Evolutionary conservation across 73 alveolate species (phyloP).

Genomic region (Breviolum minutum): DNA sequence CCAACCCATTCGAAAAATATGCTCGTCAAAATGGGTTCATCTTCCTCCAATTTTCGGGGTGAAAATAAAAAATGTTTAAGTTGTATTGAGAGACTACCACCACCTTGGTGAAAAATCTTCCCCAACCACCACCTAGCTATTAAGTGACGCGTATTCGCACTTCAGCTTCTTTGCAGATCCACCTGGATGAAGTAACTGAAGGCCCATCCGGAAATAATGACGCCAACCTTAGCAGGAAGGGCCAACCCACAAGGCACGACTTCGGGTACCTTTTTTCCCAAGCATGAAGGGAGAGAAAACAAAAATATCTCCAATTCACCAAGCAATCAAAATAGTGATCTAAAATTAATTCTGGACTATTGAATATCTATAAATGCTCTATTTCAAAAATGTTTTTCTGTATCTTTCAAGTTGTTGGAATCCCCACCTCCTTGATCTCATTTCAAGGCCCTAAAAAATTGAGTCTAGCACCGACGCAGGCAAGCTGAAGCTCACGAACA

Average conservation of each 20-base stretch:
- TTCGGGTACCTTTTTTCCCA: not conserved
- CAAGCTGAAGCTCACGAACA: constrained; percentile 33
- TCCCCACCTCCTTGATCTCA: not conserved
- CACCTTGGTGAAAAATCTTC: too few relatives aligned
- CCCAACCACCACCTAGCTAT: too few relatives aligned
- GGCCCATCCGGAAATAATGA: constrained; percentile 73
- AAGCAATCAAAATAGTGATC: not conserved
- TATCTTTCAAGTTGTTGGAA: not conserved
- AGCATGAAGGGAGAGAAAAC: not conserved
- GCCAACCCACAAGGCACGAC: not conserved
- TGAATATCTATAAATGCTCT: not conserved
- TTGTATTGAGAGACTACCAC: too few relatives aligned
- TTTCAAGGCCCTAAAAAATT: not conserved
- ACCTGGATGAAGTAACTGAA: constrained; percentile 94
- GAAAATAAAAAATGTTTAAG: too few relatives aligned
- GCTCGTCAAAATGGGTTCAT: too few relatives aligned
- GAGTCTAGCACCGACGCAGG: constrained; percentile 28
- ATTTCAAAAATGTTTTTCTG: not conserved
- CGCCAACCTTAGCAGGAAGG: constrained; percentile 48
- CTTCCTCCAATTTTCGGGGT: too few relatives aligned
- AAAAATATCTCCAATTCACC: not conserved
- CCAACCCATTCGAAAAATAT: too few relatives aligned
- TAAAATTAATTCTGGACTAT: not conserved
- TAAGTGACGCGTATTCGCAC: too few relatives aligned
- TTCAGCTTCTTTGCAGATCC: not conserved